Evolutionary conservation across 352 stramenopile genomes (phyloP).

Genomic region (Hyaloperonospora brassicae): DNA sequence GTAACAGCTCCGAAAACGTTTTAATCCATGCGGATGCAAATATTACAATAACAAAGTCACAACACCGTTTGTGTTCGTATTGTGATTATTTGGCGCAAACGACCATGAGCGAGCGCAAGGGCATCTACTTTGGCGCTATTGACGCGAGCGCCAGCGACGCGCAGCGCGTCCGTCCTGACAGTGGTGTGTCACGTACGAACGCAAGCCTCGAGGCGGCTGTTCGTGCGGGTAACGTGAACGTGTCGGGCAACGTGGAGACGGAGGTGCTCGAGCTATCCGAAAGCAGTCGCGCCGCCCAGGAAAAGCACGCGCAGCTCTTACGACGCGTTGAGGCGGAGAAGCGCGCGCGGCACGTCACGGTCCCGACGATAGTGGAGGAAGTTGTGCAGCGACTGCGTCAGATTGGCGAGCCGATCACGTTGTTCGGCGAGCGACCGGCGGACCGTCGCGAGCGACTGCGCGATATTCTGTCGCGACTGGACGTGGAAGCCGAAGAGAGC

Average conservation of each 20-base stretch:
- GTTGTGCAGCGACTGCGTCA: slow-evolving; percentile 86
- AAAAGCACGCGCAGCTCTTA: slow-evolving; percentile 83
- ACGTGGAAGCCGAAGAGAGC: slow-evolving; percentile 64
- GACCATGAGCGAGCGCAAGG: slow-evolving; percentile 58
- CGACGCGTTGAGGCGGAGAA: slow-evolving; percentile 88
- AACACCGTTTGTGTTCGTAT: not conserved
- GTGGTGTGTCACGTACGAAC: not conserved
- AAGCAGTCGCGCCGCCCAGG: slow-evolving; percentile 72
- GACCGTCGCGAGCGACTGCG: slow-evolving; percentile 91
- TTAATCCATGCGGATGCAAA: not conserved
- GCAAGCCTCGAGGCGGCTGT: slow-evolving; percentile 62
- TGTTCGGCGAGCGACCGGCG: slow-evolving; percentile 93
- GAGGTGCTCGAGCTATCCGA: slow-evolving; percentile 80
- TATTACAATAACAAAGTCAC: slow-evolving; percentile 3
- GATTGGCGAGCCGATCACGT: slow-evolving; percentile 87
- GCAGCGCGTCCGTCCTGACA: slow-evolving; percentile 36
- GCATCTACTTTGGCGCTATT: slow-evolving; percentile 82
- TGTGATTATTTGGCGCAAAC: not conserved
- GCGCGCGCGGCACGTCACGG: slow-evolving; percentile 81
- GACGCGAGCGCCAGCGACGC: slow-evolving; percentile 28
- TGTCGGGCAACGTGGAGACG: slow-evolving; percentile 61
- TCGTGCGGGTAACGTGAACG: slow-evolving; percentile 77
- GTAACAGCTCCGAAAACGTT: not conserved
- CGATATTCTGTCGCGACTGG: slow-evolving; percentile 77
- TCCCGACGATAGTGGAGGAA: slow-evolving; percentile 90